Base-by-base conservation (phyloP, 2,329 filamentous ascomycete species). In the Grosmannia huntii region DNA sequence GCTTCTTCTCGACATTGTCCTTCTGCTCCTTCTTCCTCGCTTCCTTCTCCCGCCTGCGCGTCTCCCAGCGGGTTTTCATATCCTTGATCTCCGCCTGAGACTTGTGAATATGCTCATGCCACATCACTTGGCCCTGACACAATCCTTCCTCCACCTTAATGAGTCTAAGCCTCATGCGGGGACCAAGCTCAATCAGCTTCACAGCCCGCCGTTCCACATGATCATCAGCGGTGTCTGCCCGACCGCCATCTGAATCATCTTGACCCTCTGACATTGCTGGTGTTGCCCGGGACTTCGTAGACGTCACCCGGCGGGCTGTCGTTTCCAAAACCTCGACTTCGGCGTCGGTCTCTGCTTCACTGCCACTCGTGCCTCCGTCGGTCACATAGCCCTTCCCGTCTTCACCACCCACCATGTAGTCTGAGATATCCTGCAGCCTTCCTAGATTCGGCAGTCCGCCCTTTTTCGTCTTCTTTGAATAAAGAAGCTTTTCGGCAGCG, bases 101-200 rank as follows among this genome's bases (percentile, higher is more conserved):
- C 78, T 99, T 99, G 68, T 86, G 82, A 57, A 97, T 84, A 68
- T 90, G 95, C 69, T 96, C 90, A 71, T 99, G 94, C 94, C 94
- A 99, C 87, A 99, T 89, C 59, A 96, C 81, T 69, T 90, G 94
- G 55, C 94, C 94, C 28, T 82, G 80, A 66, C 90, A 96, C 7
- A 97, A 73, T 1, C 92, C 94, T 65, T 99, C 94, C 68, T 99
- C 94, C 5, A 99, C 91, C 75, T 99, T 99, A 58, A 90, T 91
- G 72, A 99, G 76, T 36, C 92, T 84, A 48, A 99, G 75, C 61
- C 83, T 86, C 87, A 99, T 86, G 57, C 94, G 83, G 1, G 94
- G 94, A 0, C 94, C 94, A 0, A 99, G 75, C 72, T 99, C 94
- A 4, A 95, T 85, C 7, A 99, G 77, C 69, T 95, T 96, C 25